A percentile compares a stretch with the other conserved stretches of the same genome.
Evolutionary conservation across 108 stramenopile species (phyloP).

Genomic region (Chaetoceros tenuissimus): DNA sequence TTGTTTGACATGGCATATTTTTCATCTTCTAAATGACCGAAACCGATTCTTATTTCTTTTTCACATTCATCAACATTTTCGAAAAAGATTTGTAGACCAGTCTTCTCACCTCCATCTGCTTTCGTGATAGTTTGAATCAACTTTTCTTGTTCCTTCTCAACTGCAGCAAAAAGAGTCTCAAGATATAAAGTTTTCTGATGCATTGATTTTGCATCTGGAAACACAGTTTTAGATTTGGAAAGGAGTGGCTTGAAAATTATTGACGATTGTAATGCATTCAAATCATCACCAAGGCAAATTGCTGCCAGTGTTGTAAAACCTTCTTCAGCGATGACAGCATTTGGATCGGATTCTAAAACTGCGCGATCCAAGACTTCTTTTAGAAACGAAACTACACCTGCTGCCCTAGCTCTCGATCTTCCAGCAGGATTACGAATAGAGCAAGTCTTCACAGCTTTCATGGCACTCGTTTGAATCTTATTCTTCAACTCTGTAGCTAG

Average conservation of each 20-base stretch:
- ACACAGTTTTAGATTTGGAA: not conserved
- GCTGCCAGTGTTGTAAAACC: conserved; percentile 9
- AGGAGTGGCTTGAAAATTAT: not conserved
- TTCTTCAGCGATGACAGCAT: conserved; percentile 1
- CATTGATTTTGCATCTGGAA: not conserved
- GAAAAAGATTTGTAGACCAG: not conserved
- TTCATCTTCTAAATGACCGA: not conserved
- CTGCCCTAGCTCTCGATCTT: conserved; percentile 1
- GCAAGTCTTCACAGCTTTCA: conserved; percentile 6
- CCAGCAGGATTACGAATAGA: conserved; percentile 2
- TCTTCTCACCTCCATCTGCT: not conserved
- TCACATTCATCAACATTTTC: not conserved
- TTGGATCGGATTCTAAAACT: not conserved
- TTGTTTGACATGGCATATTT: not conserved
- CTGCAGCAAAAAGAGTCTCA: conserved; percentile 1
- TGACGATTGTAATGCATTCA: conserved; percentile 8
- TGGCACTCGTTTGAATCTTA: not conserved
- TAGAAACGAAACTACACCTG: conserved; percentile 2
- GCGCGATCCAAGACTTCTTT: not conserved
- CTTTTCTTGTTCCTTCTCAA: conserved; percentile 3
- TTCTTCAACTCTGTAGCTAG: not conserved
- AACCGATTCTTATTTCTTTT: not conserved
- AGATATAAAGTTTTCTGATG: conserved; percentile 2
- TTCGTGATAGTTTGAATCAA: not conserved
- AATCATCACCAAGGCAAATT: conserved; percentile 5